Evolutionary conservation across 257 asterid species (phyloP).

Genomic region (Ophiorrhiza pumila): DNA sequence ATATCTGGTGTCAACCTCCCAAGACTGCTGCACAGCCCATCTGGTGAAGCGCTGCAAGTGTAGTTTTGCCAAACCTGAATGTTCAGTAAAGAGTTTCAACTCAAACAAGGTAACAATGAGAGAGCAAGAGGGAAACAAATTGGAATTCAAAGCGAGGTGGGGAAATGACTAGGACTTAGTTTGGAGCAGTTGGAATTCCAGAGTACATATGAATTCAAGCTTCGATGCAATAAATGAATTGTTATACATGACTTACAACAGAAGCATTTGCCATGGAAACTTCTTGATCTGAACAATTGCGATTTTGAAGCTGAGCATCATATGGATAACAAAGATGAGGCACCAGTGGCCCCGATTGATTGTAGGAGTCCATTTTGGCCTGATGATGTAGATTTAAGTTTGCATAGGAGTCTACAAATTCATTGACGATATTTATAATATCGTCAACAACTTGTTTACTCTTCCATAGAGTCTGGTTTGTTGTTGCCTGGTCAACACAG

Average conservation of each 20-base stretch:
- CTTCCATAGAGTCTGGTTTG: slow-evolving; percentile 78
- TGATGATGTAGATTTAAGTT: slow-evolving; percentile 61
- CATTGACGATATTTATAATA: slow-evolving; percentile 62
- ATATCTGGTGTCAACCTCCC: slow-evolving; percentile 56
- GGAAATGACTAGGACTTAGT: too few relatives aligned
- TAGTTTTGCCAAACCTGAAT: slow-evolving; percentile 51
- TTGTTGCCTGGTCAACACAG: slow-evolving; percentile 86
- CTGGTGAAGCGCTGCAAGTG: slow-evolving; percentile 36
- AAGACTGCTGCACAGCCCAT: slow-evolving; percentile 36
- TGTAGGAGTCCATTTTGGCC: slow-evolving; percentile 42
- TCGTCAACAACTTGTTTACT: slow-evolving; percentile 78
- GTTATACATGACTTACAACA: slow-evolving; percentile 30
- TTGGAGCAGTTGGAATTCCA: too few relatives aligned
- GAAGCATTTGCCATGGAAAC: slow-evolving; percentile 75
- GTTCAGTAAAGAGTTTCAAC: neutral
- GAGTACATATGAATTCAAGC: too few relatives aligned
- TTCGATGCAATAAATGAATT: neutral
- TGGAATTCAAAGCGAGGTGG: too few relatives aligned
- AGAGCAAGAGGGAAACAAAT: too few relatives aligned
- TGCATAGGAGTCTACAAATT: slow-evolving; percentile 64
- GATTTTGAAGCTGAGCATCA: slow-evolving; percentile 68
- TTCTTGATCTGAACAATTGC: slow-evolving; percentile 55
- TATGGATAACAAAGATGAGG: slow-evolving; percentile 88
- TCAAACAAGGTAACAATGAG: too few relatives aligned
- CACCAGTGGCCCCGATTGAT: slow-evolving; percentile 74